Percentiles rank a stretch among this genome's conserved stretches.
phyloP scores from a whole-genome alignment of 148 eudicot genomes.

The Beta vulgaris region DNA sequence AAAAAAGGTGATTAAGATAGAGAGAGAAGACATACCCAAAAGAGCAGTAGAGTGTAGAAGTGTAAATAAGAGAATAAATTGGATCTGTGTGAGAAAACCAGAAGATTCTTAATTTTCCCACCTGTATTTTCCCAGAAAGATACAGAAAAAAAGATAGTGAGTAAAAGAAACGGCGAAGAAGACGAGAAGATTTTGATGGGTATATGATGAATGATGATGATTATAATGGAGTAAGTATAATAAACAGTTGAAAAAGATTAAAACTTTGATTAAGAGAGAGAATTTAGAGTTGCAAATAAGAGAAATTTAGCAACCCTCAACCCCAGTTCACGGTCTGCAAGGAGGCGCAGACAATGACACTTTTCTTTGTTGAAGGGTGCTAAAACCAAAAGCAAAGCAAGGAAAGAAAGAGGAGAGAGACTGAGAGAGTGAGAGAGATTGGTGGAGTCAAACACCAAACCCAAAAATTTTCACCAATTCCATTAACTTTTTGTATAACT shows the following conservation, averaged over 20 bases:
- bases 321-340: slow-evolving; percentile 20
- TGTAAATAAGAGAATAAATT: slow-evolving; percentile 18
- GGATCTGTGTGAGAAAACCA: slow-evolving; percentile 38
- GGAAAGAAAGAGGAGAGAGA: neutral
- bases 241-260: neutral
- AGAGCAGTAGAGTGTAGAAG: slow-evolving; percentile 23
- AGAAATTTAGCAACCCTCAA: neutral
- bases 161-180: slow-evolving; percentile 24
- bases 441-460: slow-evolving; percentile 23
- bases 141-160: slow-evolving; percentile 4
- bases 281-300: neutral
- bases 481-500: neutral
- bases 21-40: slow-evolving; percentile 28
- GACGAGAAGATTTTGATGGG: too few relatives aligned
- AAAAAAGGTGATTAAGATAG: neutral
- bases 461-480: slow-evolving; percentile 15
- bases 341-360: neutral
- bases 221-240: neutral
- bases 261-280: slow-evolving; percentile 21
- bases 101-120: slow-evolving; percentile 16
- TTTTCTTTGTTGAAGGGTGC: neutral
- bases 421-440: neutral
- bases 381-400: neutral
- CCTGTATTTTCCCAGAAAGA: slow-evolving; percentile 16
- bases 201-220: slow-evolving; percentile 11